phyloP scores from a whole-genome alignment of 1,139 yeast genomes.

The Diutina catenulata region DNA sequence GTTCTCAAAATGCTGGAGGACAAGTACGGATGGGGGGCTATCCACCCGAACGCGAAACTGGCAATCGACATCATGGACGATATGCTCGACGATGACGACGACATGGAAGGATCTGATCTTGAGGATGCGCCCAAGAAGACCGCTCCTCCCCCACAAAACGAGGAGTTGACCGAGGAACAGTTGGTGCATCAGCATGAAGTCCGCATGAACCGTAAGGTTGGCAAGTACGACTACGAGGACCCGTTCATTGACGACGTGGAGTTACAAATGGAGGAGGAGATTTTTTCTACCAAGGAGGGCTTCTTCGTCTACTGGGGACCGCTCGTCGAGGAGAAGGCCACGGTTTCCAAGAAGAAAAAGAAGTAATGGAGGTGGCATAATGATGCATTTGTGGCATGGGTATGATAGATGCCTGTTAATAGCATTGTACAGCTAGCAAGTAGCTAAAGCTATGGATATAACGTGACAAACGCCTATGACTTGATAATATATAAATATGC shows the following conservation, averaged over 20 bases:
- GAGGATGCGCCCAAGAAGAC: constrained; percentile 13
- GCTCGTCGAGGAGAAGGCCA: constrained; percentile 47
- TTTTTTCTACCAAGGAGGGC: constrained; percentile 89
- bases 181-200: constrained; percentile 30
- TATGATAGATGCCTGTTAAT: no score
- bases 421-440: no score
- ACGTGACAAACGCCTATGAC: no score
- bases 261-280: constrained; percentile 83
- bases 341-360: constrained; percentile 12
- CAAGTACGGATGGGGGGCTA: constrained; percentile 67
- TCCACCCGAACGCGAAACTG: constrained; percentile 59
- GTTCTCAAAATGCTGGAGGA: constrained; percentile 74
- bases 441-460: no score
- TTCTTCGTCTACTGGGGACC: constrained; percentile 96
- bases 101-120: constrained; percentile 45
- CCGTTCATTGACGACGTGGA: constrained; percentile 97
- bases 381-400: no score
- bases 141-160: constrained; percentile 15
- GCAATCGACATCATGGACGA: constrained; percentile 54
- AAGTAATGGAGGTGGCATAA: no score
- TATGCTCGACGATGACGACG: constrained; percentile 46
- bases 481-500: no score
- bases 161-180: constrained; percentile 36
- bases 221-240: constrained; percentile 85
- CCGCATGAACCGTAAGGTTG: constrained; percentile 55